phyloP scores from a whole-genome alignment of 805 yeast genomes.

The Jamesozyma jinghongensis region DNA sequence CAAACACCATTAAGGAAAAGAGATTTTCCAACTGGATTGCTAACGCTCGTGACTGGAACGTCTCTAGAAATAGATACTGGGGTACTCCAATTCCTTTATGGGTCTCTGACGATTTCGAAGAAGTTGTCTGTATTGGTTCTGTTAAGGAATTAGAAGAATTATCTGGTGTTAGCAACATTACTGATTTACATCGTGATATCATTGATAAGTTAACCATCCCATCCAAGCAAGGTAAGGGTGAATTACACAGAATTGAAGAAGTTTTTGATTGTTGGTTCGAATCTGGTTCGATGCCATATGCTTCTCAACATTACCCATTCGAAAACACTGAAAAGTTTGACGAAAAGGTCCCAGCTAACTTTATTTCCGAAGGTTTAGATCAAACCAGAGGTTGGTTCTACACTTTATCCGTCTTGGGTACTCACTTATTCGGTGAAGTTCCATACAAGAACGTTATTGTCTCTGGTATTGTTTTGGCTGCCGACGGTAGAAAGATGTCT shows the following conservation, averaged over 20 bases:
- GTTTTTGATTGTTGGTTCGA: conserved; percentile 99
- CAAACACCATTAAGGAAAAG: conserved; percentile 79
- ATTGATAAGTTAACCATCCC: conserved; percentile 92
- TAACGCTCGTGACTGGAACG: conserved; percentile 98
- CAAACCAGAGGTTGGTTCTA: conserved; percentile 99
- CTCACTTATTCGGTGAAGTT: conserved; percentile 83
- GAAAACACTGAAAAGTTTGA: conserved; percentile 67
- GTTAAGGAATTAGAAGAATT: conserved; percentile 76
- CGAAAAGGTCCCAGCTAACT: conserved; percentile 87
- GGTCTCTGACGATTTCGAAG: conserved; percentile 91
- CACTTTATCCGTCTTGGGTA: conserved; percentile 90
- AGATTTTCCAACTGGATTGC: conserved; percentile 97
- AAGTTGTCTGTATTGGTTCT: conserved; percentile 88
- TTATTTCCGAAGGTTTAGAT: conserved; percentile 97
- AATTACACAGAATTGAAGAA: conserved; percentile 83
- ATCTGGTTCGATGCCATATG: conserved; percentile 98
- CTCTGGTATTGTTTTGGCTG: conserved; percentile 91
- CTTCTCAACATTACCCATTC: conserved; percentile 94
- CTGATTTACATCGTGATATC: conserved; percentile 88
- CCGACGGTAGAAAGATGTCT: conserved; percentile 99
- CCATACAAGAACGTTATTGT: conserved; percentile 95
- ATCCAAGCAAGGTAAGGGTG: conserved; percentile 81
- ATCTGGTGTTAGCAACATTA: conserved; percentile 71
- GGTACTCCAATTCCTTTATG: conserved; percentile 99
- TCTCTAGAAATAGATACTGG: conserved; percentile 98